A percentile compares a stretch with the other conserved stretches of the same genome.
Evolutionary conservation across 129 eudicot species (phyloP).

Genomic region (Logfia minima): DNA sequence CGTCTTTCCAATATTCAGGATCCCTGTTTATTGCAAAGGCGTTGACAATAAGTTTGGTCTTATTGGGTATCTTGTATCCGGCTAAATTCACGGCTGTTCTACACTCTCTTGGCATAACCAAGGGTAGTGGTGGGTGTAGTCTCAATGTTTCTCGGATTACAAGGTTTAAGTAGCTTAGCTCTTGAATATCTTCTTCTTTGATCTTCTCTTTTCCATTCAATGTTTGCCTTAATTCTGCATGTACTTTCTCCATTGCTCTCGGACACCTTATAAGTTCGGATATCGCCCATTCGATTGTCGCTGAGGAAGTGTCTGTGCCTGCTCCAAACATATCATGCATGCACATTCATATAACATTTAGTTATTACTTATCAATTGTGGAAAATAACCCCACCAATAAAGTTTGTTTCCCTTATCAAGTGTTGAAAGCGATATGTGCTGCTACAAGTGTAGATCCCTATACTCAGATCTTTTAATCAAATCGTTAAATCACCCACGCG

Average conservation of each 20-base stretch:
- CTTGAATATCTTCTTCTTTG: conserved; percentile 30
- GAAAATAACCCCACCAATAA: neutral
- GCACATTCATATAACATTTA: neutral
- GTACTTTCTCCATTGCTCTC: conserved; percentile 38
- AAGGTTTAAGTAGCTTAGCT: conserved; percentile 30
- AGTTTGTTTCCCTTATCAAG: neutral
- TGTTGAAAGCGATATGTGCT: too few species aligned
- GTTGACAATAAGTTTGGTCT: conserved; percentile 36
- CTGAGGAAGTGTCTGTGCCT: conserved; percentile 40
- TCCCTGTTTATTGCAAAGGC: conserved; percentile 32
- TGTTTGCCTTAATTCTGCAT: conserved; percentile 39
- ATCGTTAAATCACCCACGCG: too few species aligned
- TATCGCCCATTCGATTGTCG: conserved; percentile 40
- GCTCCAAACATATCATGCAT: conserved; percentile 41
- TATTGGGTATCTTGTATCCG: conserved; percentile 33
- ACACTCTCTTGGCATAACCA: conserved; percentile 41
- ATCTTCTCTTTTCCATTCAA: conserved; percentile 26
- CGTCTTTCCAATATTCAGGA: conserved; percentile 39
- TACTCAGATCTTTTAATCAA: too few species aligned
- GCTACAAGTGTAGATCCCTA: too few species aligned
- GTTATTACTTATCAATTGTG: neutral
- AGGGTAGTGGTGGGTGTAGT: conserved; percentile 33
- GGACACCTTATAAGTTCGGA: conserved; percentile 41
- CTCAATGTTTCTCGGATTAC: conserved; percentile 42
- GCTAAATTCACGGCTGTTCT: conserved; percentile 19